These are phyloP conservation scores for Acmispon strigosus DNA, from an alignment of 306 rosid genomes.

Conservation along the genomic window DNA sequence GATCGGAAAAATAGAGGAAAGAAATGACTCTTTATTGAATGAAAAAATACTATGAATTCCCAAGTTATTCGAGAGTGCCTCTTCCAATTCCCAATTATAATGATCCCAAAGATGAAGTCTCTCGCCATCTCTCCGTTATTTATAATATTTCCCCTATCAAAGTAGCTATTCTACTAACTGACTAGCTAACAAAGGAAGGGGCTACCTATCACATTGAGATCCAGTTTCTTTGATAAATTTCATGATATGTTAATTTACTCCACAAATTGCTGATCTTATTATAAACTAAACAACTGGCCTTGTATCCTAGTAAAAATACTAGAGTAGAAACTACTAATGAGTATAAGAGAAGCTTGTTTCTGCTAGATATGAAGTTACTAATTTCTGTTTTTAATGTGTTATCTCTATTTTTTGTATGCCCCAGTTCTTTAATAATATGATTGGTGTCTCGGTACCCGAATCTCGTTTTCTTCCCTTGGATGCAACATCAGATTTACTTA, in stretches of 20 bases:
- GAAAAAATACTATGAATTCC: no score
- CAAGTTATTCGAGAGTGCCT: no score
- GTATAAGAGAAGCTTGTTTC: neutral
- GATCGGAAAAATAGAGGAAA: no score
- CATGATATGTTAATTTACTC: neutral
- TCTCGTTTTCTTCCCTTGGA: conserved; percentile 49
- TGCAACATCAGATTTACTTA: conserved; percentile 56
- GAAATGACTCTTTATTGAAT: no score
- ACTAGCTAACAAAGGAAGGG: no score
- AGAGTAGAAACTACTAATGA: conserved; percentile 2
- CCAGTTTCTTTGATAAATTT: neutral
- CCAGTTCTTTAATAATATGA: conserved; percentile 49
- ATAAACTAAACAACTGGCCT: neutral
- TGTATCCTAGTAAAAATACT: neutral
- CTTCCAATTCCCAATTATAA: no score
- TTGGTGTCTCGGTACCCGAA: conserved; percentile 54
- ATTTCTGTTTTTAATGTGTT: conserved; percentile 1
- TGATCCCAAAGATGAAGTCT: no score
- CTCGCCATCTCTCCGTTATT: no score
- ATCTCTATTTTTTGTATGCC: conserved; percentile 11
- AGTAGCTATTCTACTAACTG: no score
- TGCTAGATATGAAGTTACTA: neutral
- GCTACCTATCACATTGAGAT: neutral
- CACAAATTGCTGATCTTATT: neutral
- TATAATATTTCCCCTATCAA: no score